Evolutionary conservation across 192 early-diverging fungal species (phyloP), one percentile per base, ranked within the genome.

Genomic region (Coemansia sp.): DNA sequence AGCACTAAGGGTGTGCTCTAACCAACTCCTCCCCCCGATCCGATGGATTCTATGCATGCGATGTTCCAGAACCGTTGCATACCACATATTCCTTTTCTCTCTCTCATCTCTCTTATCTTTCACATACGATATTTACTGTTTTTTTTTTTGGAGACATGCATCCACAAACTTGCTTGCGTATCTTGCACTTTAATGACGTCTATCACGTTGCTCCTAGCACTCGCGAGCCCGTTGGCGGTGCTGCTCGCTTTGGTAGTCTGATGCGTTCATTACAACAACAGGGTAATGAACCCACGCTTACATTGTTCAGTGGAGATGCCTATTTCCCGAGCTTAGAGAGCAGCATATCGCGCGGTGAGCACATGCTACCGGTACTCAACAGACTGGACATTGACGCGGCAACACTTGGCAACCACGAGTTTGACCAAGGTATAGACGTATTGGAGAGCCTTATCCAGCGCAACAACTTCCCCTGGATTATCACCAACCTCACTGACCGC

Each of bases 1-100:
- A 94, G 92, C 65, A 98, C 96, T 9, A 99, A 99, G 84, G 98
- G 98, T 24, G 87, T 90, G 18, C 85, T 93, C 49, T 91, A 89
- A 40, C 16, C 30, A 9, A 24, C 24, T 24, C 24, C 24, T 1
- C 24, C 50, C 50, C 50, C 50, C 50, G 50, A 53, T 53, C 50
- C 50, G 50, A 53, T 27, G 13, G 12, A 53, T 0, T 7, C 16
- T 5, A 16, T 45, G 44, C 44, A 45, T n/a, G n/a, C 6, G 13
- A 13, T 45, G 15, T 45, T 45, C n/a, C 44, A 45, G 45, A 47
- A 8, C 18, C 45, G 0, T n/a, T n/a, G 18, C 39, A 41, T 41
- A 13, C 39, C 39, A 2, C 39, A 41, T 11, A 41, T 15, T 41
- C 12, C 13, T 40, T 41, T 13, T 41, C 34, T 35, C 41, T 43